Evolutionary conservation across 306 rosid species (phyloP).

Genomic region (Astragalus glycyphyllos): DNA sequence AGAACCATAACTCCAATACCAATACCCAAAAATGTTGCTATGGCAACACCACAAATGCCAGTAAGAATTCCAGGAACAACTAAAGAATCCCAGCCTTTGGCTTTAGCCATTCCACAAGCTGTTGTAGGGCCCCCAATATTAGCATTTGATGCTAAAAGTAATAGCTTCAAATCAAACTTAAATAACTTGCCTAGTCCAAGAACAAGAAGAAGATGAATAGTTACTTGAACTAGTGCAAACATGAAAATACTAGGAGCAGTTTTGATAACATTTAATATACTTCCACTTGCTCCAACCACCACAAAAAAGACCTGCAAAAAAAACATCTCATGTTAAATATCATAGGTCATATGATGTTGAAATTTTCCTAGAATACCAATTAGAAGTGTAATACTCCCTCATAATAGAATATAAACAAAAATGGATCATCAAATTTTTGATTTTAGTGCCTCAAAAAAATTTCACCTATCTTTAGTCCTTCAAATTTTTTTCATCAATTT

Average conservation of each 20-base stretch:
- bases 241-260: constrained; percentile 69
- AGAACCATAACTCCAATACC: constrained; percentile 66
- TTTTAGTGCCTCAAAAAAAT: no score
- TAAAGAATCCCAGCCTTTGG: constrained; percentile 71
- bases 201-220: constrained; percentile 62
- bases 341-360: background rate
- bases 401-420: no score
- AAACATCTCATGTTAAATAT: constrained; percentile 11
- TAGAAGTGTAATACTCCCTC: no score
- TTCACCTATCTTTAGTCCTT: no score
- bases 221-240: constrained; percentile 76
- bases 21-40: constrained; percentile 72
- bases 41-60: constrained; percentile 68
- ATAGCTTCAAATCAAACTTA: constrained; percentile 60
- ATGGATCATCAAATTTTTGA: no score
- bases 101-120: constrained; percentile 85
- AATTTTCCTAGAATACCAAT: no score
- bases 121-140: constrained; percentile 86
- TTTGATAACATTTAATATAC: constrained; percentile 66
- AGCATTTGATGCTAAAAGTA: constrained; percentile 84
- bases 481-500: no score
- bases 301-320: constrained; percentile 61
- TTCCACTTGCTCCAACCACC: constrained; percentile 76
- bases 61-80: constrained; percentile 82
- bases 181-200: constrained; percentile 70